These are phyloP conservation scores for Linnemannia schmuckeri DNA, from an alignment of 192 early-diverging fungal genomes.

Conservation along the genomic window DNA sequence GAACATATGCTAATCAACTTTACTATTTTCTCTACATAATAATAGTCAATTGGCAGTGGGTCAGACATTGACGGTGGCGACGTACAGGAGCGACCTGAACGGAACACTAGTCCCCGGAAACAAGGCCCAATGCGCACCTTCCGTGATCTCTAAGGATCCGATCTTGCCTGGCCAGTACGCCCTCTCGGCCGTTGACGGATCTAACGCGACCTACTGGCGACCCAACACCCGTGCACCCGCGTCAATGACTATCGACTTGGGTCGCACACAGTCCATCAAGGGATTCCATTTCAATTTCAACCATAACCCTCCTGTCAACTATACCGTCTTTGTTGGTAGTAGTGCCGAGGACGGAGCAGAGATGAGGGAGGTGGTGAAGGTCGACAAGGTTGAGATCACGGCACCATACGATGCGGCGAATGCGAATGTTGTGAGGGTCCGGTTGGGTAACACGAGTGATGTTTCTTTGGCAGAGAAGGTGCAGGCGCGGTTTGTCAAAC, in stretches of 20 bases:
- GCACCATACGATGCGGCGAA: conserved; percentile 40
- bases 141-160: conserved; percentile 18
- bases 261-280: conserved; percentile 29
- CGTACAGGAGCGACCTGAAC: conserved; percentile 49
- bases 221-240: conserved; percentile 32
- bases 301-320: conserved; percentile 39
- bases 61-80: conserved; percentile 29
- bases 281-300: conserved; percentile 55
- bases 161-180: conserved; percentile 46
- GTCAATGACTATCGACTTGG: conserved; percentile 42
- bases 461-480: conserved; percentile 22
- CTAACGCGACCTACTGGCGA: conserved; percentile 53
- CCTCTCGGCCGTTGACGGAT: conserved; percentile 47
- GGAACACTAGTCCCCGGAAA: conserved; percentile 43
- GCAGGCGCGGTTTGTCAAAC: conserved; percentile 29
- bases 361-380: conserved; percentile 38
- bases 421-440: conserved; percentile 28
- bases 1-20: background rate
- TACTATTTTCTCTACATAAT: background rate
- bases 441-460: conserved; percentile 49
- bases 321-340: conserved; percentile 29
- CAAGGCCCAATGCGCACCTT: conserved; percentile 36
- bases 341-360: background rate
- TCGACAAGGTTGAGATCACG: conserved; percentile 43
- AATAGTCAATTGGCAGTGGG: conserved; percentile 41